These are phyloP conservation scores for Fusarium denticulatum DNA, from an alignment of 2,329 filamentous ascomycete species.

Conservation along the genomic window DNA sequence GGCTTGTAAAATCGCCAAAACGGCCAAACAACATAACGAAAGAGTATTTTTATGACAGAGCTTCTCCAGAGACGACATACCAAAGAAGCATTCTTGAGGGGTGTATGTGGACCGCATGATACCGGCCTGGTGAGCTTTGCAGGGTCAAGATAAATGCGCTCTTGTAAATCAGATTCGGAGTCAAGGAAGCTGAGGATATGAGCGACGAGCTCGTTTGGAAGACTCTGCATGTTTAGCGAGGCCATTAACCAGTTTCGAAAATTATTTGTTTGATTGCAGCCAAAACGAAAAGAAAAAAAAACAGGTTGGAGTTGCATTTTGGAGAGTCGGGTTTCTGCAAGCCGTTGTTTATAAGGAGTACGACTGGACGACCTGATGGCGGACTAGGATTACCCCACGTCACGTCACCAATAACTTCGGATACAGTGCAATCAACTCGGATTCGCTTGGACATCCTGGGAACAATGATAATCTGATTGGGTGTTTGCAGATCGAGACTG, in stretches of 20 bases:
- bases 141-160: constrained; percentile 58
- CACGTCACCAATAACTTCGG: constrained; percentile 5
- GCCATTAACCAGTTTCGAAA: background rate
- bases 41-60: constrained; percentile 64
- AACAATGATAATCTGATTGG: background rate
- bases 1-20: constrained; percentile 47
- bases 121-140: constrained; percentile 51
- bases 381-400: constrained; percentile 26
- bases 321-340: background rate
- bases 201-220: constrained; percentile 71
- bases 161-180: constrained; percentile 58
- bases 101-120: constrained; percentile 9
- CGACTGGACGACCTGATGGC: constrained; percentile 18
- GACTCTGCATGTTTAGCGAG: constrained; percentile 42
- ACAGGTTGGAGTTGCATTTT: background rate
- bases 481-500: background rate
- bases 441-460: constrained; percentile 8
- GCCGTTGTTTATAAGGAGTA: background rate
- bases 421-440: background rate
- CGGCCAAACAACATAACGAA: constrained; percentile 62
- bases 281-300: background rate
- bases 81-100: constrained; percentile 66
- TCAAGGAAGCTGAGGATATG: constrained; percentile 67
- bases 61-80: constrained; percentile 64
- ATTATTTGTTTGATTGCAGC: background rate